Conservation (phyloP, 2,329 filamentous ascomycete species). For the Didymella keratinophila region DNA sequence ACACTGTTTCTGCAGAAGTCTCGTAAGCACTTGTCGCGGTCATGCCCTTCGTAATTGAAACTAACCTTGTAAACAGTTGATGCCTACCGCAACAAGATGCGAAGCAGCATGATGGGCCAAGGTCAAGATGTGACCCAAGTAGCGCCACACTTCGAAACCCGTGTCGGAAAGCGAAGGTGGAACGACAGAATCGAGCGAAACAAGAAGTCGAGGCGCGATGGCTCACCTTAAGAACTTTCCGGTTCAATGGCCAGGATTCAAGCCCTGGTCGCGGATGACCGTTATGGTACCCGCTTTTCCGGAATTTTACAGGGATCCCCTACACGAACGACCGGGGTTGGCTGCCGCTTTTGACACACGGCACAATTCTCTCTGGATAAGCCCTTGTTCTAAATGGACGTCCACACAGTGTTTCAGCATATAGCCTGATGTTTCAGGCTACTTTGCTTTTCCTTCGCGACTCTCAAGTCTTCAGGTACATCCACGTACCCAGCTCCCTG, state of each 20-base stretch:
- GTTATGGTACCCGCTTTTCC: slow-evolving; percentile 44
- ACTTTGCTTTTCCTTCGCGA: slow-evolving; percentile 12
- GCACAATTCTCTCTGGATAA: slow-evolving; percentile 31
- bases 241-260: slow-evolving; percentile 28
- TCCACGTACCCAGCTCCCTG: slow-evolving; percentile 5
- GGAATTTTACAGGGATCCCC: slow-evolving; percentile 45
- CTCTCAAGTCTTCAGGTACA: slow-evolving; percentile 8
- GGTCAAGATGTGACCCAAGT: slow-evolving; percentile 77
- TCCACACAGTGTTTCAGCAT: slow-evolving; percentile 11
- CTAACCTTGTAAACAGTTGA: slow-evolving; percentile 70
- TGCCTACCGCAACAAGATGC: slow-evolving; percentile 91
- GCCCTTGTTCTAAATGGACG: slow-evolving; percentile 34
- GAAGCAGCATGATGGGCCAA: slow-evolving; percentile 77
- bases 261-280: slow-evolving; percentile 38
- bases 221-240: slow-evolving; percentile 48
- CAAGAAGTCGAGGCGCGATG: slow-evolving; percentile 51
- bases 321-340: slow-evolving; percentile 43
- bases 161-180: slow-evolving; percentile 78
- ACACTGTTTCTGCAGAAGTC: slow-evolving; percentile 91
- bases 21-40: slow-evolving; percentile 67
- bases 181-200: slow-evolving; percentile 56
- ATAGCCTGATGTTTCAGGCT: slow-evolving; percentile 37
- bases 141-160: slow-evolving; percentile 87
- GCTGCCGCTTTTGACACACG: slow-evolving; percentile 38
- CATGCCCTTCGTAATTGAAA: not conserved